These are phyloP conservation scores for Pseudogymnoascus sp. DNA, from an alignment of 2,329 filamentous ascomycete genomes.

Conservation along the genomic window DNA sequence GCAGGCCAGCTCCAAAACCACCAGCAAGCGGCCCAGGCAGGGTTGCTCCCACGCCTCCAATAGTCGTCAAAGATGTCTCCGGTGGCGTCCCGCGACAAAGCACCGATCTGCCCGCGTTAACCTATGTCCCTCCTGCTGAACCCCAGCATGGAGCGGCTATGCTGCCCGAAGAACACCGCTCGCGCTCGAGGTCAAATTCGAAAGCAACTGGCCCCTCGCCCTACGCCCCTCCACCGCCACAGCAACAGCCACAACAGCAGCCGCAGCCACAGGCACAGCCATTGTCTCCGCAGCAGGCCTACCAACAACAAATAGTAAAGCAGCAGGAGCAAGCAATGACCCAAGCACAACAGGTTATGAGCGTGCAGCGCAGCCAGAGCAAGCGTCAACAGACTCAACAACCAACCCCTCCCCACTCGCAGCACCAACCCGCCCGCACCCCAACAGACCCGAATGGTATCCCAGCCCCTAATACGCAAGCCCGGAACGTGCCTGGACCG, in stretches of 20 bases:
- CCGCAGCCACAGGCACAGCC: conserved; percentile 19
- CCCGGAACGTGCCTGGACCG: conserved; percentile 43
- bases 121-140: conserved; percentile 26
- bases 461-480: conserved; percentile 29
- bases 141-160: conserved; percentile 32
- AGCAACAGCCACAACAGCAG: conserved; percentile 18
- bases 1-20: conserved; percentile 80
- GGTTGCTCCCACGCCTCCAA: conserved; percentile 49
- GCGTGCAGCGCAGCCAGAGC: conserved; percentile 64
- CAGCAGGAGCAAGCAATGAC: conserved; percentile 82
- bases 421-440: conserved; percentile 38
- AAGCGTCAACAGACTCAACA: conserved; percentile 55
- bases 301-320: conserved; percentile 60
- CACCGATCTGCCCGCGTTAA: conserved; percentile 43
- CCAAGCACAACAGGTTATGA: conserved; percentile 70
- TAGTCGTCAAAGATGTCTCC: conserved; percentile 54
- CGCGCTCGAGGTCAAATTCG: conserved; percentile 62
- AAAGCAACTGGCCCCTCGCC: conserved; percentile 48
- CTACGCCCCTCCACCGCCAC: conserved; percentile 41
- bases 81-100: conserved; percentile 53
- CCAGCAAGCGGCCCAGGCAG: conserved; percentile 56
- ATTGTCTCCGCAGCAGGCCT: conserved; percentile 33
- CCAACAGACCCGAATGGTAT: conserved; percentile 33
- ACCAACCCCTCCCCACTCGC: conserved; percentile 45
- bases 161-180: conserved; percentile 60